Evolutionary conservation across 306 rosid genomes (phyloP).

Genomic region (Prosopis cineraria): DNA sequence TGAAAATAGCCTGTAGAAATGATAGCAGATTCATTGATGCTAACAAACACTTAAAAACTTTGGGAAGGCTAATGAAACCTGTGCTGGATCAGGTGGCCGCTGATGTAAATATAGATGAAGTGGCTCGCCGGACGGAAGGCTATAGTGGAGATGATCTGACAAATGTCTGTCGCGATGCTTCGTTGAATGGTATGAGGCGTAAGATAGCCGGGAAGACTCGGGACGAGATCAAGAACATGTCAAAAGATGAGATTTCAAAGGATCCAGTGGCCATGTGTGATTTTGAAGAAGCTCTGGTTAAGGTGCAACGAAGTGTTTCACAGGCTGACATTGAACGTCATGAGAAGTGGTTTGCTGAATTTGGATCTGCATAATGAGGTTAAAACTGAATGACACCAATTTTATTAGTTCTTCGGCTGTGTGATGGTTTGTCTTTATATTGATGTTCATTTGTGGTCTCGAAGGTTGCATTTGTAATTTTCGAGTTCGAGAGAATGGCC

Average conservation of each 20-base stretch:
- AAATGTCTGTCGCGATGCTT: constrained; percentile 94
- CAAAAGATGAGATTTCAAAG: constrained; percentile 93
- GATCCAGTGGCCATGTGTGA: constrained; percentile 99
- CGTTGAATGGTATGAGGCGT: constrained; percentile 97
- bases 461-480: background rate
- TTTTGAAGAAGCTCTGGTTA: constrained; percentile 89
- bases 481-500: background rate
- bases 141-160: constrained; percentile 99
- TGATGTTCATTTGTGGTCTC: background rate
- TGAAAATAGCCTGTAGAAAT: background rate
- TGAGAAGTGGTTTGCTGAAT: constrained; percentile 94
- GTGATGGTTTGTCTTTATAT: background rate
- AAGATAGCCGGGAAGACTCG: constrained; percentile 99
- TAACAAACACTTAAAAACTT: background rate
- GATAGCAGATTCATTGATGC: background rate
- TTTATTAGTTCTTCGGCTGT: background rate
- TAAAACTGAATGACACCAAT: background rate
- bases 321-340: constrained; percentile 84
- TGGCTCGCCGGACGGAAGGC: constrained; percentile 94
- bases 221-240: constrained; percentile 94
- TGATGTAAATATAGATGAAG: constrained; percentile 85
- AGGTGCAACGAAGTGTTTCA: constrained; percentile 96
- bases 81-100: constrained; percentile 66
- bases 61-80: constrained; percentile 8
- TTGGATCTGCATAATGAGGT: constrained; percentile 77